Evolutionary conservation across 345 rosid genomes (phyloP), one percentile per base, ranked within the genome.

Genomic region (Stellera chamaejasme): DNA sequence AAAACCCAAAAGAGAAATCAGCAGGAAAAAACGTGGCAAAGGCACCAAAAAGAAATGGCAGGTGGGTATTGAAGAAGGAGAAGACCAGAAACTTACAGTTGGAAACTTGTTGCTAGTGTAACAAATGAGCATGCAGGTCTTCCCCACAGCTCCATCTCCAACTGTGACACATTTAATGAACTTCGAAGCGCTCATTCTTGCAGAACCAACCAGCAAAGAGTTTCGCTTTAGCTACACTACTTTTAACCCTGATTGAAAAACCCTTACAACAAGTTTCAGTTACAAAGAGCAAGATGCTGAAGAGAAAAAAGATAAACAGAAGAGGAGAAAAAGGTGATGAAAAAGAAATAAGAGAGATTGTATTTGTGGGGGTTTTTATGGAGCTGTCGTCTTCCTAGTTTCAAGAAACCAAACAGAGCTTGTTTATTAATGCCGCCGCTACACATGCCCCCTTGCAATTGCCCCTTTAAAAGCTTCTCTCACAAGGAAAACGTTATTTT

Each of bases 141-240:
- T 93, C 45, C 99, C 99, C 25, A 93, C 99, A 75, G 97, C 99
- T 68, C 99, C 99, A 71, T 93, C 99, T 66, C 99, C 99, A 57
- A 93, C 99, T 0, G 99, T 89, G 55, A 93, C 99, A 69, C 99
- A 93, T 76, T 93, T 93, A 43, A 93, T 89, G 85, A 93, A 93
- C 90, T 80, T 93, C 1, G 97, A 86, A 74, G 84, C 97, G 58
- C 87, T 93, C 99, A 89, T 90, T 60, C 52, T 76, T 72, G 65
- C 51, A 19, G 32, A 55, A 56, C 41, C 55, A 55, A 56, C 41
- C 55, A 58, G 50, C 15, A 67, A 54, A 72, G 27, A 43, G 36
- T 47, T 48, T 36, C 27, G 39, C 46, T 64, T 60, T 25, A 64
- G 27, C 65, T 50, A 58, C 65, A 51, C 41, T 14, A 13, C 51